Conservation (phyloP, 257 asterid genomes). For the Osmanthus fragrans region DNA sequence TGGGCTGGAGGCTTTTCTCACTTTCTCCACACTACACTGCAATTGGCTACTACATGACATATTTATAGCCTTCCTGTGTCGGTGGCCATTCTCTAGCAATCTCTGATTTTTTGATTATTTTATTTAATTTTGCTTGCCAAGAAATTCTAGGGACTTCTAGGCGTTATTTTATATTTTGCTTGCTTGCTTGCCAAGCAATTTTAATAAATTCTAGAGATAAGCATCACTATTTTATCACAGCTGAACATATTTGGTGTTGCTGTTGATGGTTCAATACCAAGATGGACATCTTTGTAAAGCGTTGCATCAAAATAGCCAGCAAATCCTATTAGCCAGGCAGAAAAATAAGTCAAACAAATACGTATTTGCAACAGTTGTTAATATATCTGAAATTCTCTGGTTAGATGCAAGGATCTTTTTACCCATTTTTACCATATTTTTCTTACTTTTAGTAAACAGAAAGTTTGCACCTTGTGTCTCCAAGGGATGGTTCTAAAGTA, state of each 20-base stretch:
- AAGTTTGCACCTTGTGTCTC: neutral
- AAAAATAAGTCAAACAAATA: slow-evolving; percentile 14
- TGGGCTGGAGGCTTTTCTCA: no score
- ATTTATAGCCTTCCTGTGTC: no score
- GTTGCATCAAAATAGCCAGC: slow-evolving; percentile 97
- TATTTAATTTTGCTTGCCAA: no score
- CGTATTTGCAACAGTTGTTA: neutral
- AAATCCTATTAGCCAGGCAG: slow-evolving; percentile 54
- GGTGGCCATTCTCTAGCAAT: no score
- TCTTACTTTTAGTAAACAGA: neutral
- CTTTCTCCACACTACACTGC: no score
- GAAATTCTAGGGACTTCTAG: no score
- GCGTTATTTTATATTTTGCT: no score
- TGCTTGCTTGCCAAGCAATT: no score
- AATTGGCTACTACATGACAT: no score
- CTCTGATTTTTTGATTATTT: no score
- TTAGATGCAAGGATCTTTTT: neutral
- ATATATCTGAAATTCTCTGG: neutral
- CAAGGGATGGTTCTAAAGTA: neutral
- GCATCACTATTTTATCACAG: no score
- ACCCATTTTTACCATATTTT: neutral
- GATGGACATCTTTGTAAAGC: slow-evolving; percentile 88
- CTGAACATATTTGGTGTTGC: slow-evolving; percentile 98
- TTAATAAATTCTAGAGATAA: no score
- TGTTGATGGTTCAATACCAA: slow-evolving; percentile 92